Evolutionary conservation across 768 basidiomycete genomes (phyloP).

Genomic region (Lactarius vividus): DNA sequence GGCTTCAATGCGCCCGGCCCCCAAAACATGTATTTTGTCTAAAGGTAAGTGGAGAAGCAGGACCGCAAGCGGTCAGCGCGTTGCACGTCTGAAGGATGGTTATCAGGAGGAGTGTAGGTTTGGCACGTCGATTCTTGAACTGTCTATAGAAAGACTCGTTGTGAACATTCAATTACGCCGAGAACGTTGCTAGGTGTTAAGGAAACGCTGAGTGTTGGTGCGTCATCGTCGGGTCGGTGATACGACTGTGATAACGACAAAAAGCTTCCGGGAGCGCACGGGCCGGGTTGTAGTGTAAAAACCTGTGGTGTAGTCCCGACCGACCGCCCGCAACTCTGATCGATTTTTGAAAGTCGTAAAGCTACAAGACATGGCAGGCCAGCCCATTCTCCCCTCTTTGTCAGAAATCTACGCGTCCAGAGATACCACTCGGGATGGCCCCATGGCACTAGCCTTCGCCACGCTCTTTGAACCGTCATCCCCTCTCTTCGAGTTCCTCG

Average conservation of each 20-base stretch:
- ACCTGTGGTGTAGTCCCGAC: neutral
- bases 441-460: slow-evolving; percentile 38
- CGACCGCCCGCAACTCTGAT: neutral
- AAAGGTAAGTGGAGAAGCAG: neutral
- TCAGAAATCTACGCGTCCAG: slow-evolving; percentile 18
- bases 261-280: neutral
- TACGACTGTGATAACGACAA: neutral
- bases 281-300: neutral
- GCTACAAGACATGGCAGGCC: slow-evolving; percentile 12
- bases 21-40: slow-evolving; percentile 24
- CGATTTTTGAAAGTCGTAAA: neutral
- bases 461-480: slow-evolving; percentile 41
- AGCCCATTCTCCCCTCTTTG: slow-evolving; percentile 13
- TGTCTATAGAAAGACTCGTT: neutral
- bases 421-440: slow-evolving; percentile 24
- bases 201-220: neutral
- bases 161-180: neutral
- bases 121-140: neutral
- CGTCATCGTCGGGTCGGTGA: neutral
- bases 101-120: neutral
- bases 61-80: neutral
- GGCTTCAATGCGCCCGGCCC: slow-evolving; percentile 22
- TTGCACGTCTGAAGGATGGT: neutral
- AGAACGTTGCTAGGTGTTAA: neutral
- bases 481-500: slow-evolving; percentile 65